These are phyloP conservation scores for Silybum marianum DNA, from an alignment of 129 eudicot genomes.

Conservation along the genomic window DNA sequence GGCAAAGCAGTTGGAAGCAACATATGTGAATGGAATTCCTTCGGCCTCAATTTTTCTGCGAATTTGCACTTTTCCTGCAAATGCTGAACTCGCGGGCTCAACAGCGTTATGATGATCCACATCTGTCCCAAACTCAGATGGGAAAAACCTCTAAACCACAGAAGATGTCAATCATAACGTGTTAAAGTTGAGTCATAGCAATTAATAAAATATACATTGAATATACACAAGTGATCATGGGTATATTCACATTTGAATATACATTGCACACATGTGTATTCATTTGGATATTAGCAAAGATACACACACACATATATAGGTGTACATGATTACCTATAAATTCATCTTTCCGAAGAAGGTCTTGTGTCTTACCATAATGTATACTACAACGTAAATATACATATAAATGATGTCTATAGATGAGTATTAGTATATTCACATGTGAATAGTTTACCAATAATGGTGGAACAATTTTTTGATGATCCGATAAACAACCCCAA, in stretches of 20 bases:
- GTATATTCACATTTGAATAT: too few species aligned
- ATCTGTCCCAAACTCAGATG: slow-evolving; percentile 79
- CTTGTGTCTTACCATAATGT: not conserved
- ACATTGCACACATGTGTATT: not conserved
- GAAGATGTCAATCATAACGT: not conserved
- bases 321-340: not conserved
- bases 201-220: not conserved
- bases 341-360: not conserved
- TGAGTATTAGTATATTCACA: not conserved
- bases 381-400: too few species aligned
- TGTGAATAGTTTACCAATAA: too few species aligned
- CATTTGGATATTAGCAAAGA: not conserved
- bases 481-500: not conserved
- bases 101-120: slow-evolving; percentile 64
- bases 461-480: too few species aligned
- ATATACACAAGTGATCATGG: too few species aligned
- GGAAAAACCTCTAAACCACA: slow-evolving; percentile 62
- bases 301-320: not conserved
- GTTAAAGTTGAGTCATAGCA: not conserved
- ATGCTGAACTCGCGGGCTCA: slow-evolving; percentile 60
- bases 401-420: too few species aligned
- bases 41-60: slow-evolving; percentile 66
- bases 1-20: slow-evolving; percentile 57
- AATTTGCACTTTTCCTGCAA: slow-evolving; percentile 44
- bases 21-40: slow-evolving; percentile 65